Evolutionary conservation across 768 basidiomycete genomes (phyloP).

Genomic region (Crassisporium funariophilum): DNA sequence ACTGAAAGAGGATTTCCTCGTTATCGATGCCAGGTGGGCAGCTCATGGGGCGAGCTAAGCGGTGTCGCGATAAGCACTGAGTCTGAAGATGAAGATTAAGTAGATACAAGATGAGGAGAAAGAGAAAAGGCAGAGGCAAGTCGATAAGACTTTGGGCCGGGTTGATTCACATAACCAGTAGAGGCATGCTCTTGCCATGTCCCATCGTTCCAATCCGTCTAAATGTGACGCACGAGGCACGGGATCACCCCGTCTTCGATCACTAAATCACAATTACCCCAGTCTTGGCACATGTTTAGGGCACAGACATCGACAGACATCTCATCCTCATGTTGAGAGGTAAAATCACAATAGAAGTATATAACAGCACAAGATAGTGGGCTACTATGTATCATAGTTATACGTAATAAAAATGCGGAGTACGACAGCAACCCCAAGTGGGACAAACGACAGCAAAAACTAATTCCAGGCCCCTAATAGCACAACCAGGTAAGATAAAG

Average conservation of each 20-base stretch:
- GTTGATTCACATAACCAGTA: constrained; percentile 32
- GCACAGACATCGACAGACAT: background rate
- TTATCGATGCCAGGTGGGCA: constrained; percentile 52
- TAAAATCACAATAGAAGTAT: constrained; percentile 6
- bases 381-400: constrained; percentile 24
- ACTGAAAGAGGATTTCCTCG: constrained; percentile 51
- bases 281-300: constrained; percentile 9
- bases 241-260: no score
- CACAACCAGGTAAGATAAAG: constrained; percentile 29
- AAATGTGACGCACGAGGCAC: constrained; percentile 26
- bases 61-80: constrained; percentile 15
- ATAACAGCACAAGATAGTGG: constrained; percentile 8
- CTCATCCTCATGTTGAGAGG: background rate
- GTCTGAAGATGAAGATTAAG: no score
- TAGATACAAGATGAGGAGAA: constrained; percentile 8
- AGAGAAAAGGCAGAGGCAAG: no score
- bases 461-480: constrained; percentile 23
- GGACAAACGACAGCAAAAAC: constrained; percentile 24
- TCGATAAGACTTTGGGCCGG: constrained; percentile 25
- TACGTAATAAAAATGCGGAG: constrained; percentile 27
- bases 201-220: constrained; percentile 17
- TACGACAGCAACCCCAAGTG: constrained; percentile 23
- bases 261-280: constrained; percentile 14
- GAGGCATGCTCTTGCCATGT: constrained; percentile 33
- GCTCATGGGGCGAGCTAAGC: constrained; percentile 33